phyloP scores from a whole-genome alignment of 176 grass and related monocot species.

The Zoysia japonica region DNA sequence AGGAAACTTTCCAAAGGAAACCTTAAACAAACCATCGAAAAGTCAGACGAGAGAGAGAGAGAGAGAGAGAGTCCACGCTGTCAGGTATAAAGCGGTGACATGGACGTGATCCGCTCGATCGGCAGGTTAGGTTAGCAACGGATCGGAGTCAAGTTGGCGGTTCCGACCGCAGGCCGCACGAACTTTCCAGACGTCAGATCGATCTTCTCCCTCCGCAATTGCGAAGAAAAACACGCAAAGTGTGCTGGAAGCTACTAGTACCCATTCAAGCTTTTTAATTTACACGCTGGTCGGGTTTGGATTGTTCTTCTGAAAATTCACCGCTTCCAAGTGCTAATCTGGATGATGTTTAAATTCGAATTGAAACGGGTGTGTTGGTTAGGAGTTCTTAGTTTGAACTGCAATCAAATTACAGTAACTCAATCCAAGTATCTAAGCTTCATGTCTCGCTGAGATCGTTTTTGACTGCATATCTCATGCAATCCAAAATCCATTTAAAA shows the following conservation, averaged over 20 bases:
- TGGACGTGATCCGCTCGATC: constrained; percentile 8
- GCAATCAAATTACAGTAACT: too few species aligned
- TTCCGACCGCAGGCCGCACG: constrained; percentile 27
- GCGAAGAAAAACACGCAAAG: too few species aligned
- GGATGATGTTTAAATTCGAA: neutral
- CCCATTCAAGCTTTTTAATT: neutral
- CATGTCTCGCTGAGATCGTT: too few species aligned
- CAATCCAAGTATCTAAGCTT: too few species aligned
- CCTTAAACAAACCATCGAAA: constrained; percentile 2
- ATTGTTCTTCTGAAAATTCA: neutral
- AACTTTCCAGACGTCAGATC: constrained; percentile 28
- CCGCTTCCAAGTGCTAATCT: neutral
- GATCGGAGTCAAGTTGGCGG: constrained; percentile 5
- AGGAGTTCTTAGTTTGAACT: too few species aligned
- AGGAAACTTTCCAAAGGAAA: neutral
- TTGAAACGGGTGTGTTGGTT: neutral
- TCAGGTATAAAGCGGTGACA: constrained; percentile 36
- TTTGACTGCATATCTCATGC: neutral
- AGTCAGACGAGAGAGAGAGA: constrained; percentile 14
- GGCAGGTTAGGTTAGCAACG: neutral
- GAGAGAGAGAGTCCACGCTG: neutral
- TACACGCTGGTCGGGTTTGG: neutral
- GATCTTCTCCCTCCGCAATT: too few species aligned
- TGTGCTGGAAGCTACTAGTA: too few species aligned
- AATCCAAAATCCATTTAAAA: neutral